These are phyloP conservation scores for Spirogloea muscicola DNA, from an alignment of 139 green algal genomes.

Conservation along the genomic window DNA sequence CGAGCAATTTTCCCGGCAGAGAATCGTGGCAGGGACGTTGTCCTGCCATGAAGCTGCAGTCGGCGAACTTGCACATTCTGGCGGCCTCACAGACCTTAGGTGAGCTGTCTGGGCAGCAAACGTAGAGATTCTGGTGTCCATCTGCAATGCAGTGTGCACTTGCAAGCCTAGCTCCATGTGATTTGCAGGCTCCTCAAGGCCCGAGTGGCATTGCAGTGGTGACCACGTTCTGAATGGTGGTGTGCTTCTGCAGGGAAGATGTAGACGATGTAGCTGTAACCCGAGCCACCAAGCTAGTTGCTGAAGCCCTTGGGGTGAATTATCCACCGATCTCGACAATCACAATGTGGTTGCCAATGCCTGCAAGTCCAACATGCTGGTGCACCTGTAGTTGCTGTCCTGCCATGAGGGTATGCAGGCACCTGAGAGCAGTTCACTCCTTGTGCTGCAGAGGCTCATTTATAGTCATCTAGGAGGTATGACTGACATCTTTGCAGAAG, in stretches of 20 bases:
- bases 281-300: not conserved
- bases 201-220: no score
- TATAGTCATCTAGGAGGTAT: slow-evolving; percentile 7
- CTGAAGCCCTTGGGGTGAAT: not conserved
- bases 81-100: slow-evolving; percentile 33
- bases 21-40: slow-evolving; percentile 44
- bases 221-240: no score
- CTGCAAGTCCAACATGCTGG: no score
- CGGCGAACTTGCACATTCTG: slow-evolving; percentile 11
- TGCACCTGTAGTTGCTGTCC: no score
- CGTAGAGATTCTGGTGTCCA: no score
- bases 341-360: no score
- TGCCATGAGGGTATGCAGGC: no score
- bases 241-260: not conserved
- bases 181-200: no score
- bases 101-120: not conserved
- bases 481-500: slow-evolving; percentile 28
- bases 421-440: no score
- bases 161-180: no score
- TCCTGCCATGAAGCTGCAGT: slow-evolving; percentile 17
- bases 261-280: not conserved
- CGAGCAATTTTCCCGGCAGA: slow-evolving; percentile 48
- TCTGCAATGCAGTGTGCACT: no score
- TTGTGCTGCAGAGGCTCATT: slow-evolving; percentile 43
- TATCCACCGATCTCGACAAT: no score